Conservation (phyloP, 352 stramenopile genomes). For the Globisporangium lucens region DNA sequence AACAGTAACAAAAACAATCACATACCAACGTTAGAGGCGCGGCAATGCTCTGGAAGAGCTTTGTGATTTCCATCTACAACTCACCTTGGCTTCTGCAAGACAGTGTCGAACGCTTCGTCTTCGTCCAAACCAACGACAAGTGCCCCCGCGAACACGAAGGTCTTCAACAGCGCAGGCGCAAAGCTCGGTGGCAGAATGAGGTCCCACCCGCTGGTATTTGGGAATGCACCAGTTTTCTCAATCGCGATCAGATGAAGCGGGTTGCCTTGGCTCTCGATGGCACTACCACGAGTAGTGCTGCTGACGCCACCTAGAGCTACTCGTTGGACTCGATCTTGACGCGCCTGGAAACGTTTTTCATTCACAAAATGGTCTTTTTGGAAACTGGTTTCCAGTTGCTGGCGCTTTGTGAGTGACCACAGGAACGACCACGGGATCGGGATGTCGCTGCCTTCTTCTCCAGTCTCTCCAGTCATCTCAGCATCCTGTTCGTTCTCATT, state of each 20-base stretch:
- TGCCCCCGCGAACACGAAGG: constrained; percentile 56
- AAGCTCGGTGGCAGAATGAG: constrained; percentile 45
- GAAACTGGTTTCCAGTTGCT: constrained; percentile 31
- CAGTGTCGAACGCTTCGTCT: constrained; percentile 52
- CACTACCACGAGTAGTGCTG: not conserved
- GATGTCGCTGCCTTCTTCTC: not conserved
- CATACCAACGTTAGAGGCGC: not conserved
- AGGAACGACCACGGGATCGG: constrained; percentile 41
- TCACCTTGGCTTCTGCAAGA: constrained; percentile 46
- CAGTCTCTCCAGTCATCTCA: constrained; percentile 11
- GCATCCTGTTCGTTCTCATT: not conserved
- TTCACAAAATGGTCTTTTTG: constrained; percentile 66
- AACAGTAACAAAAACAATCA: constrained; percentile 7
- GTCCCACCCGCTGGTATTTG: constrained; percentile 61
- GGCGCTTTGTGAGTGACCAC: constrained; percentile 54
- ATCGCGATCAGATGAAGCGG: constrained; percentile 44
- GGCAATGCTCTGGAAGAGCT: not conserved
- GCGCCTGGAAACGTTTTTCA: constrained; percentile 27
- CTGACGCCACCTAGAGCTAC: not conserved
- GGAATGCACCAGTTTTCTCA: constrained; percentile 37
- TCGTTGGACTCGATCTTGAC: constrained; percentile 16
- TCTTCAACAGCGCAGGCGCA: constrained; percentile 52
- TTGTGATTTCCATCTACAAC: not conserved
- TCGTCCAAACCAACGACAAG: constrained; percentile 76
- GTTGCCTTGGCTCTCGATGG: not conserved